Base-by-base conservation (phyloP, 2,329 filamentous ascomycete genomes). In the Hypoxylon sp. region DNA sequence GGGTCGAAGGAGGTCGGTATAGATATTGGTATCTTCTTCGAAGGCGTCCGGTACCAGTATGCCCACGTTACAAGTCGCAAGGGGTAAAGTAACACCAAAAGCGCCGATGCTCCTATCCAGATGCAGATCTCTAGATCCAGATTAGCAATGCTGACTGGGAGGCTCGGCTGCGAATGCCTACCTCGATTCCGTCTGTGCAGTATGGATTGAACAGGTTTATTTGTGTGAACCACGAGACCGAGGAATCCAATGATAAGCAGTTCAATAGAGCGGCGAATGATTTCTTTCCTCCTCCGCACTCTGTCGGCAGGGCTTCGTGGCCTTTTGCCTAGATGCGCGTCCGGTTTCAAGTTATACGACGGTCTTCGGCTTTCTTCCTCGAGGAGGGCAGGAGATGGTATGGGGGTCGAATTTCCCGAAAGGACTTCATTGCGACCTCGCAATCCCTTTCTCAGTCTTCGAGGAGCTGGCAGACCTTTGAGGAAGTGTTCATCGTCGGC, bases 401-500 rank as follows among this genome's bases (percentile, higher is more conserved):
- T 72, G 1, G 88, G 88, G 9, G 87, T 89, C 1, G 86, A 85
- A 2, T 82, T 76, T 5, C 85, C 85, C 0, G 89, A 90, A 1
- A 86, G 73, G 2, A 75, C 76, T 73, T 86, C 89, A 72, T 87
- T 85, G 64, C 79, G 80, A 64, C 87, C 90, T 65, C 91, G 87
- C 52, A 97, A 79, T 6, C 94, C 94, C 80, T 97, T 98, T 76
- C 92, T 90, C 32, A 89, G 84, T 67, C 89, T 87, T n/a, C 86
- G 90, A 1, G 94, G 92, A 2, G 94, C 93, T 1, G 95, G 94
- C 21, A 98, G 82, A 0, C 94, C 92, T 78, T 91, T 96, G 62
- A 97, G 84, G 72, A 95, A 90, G 69, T 94, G 92, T 79, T 98
- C 95, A 81, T 98, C 95, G 75, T 98, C 95, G 41, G 95, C 95